Base-by-base conservation (phyloP, 495 filamentous ascomycete genomes). In the Hypoxylon lenormandii region DNA sequence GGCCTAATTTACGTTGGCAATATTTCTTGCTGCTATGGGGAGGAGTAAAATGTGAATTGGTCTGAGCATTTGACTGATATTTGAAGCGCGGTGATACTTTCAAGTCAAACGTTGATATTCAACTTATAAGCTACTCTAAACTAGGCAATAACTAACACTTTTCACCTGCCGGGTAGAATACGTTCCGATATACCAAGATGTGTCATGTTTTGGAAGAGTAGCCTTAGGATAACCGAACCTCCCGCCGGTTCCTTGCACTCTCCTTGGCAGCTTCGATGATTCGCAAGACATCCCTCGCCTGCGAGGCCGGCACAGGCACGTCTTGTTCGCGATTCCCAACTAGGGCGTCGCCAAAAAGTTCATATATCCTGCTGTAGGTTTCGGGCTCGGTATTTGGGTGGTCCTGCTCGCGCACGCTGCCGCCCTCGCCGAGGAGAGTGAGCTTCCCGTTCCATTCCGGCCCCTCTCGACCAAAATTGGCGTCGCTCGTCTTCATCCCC, bases 321-420 rank as follows among this genome's bases (percentile, higher is more conserved):
- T 79, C 79, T 5, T 86, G 82, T 18, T 87, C 87, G 16, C 78
- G 72, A 43, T 88, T 84, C 16, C 84, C 86, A 18, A 76, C 78
- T 15, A 95, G 80, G 36, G 91, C 90, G 42, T 87, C 81, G 1
- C 83, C 90, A 68, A 95, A 84, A 64, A 86, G 80, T 60, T 84
- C 81, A 79, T 94, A 97, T 73, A 92, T 89, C 76, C 86, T 87
- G 6, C 80, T 78, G 76, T 92, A 96, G 7, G 91, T 93, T 40
- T 85, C 82, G 2, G 91, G 89, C 73, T 88, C 81, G 0, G 90
- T 82, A 12, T 88, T 93, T 13, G 87, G 86, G 22, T 79, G 81
- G 1, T 80, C 70, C 54, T 86, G 74, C 38, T 80, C 77, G 8
- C 76, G 72, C 49, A 73, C 65, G 54, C 63, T 66, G 15, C 78